phyloP scores from a whole-genome alignment of 495 filamentous ascomycete genomes.

The Aspergillus baeticus region DNA sequence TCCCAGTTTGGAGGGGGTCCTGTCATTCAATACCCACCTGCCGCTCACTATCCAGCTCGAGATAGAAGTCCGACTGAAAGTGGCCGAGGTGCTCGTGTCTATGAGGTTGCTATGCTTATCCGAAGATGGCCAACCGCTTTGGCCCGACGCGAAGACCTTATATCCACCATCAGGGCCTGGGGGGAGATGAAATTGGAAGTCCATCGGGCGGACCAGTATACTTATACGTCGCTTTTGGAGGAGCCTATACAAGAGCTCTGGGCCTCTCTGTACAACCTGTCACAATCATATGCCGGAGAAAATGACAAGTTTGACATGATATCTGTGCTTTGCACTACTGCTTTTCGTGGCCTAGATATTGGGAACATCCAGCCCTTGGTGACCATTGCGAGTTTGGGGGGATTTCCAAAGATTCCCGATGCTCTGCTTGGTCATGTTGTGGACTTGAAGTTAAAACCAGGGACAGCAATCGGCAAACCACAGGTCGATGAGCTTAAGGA shows the following conservation, averaged over 20 bases:
- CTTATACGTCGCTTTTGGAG: constrained; percentile 6
- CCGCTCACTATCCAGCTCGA: constrained; percentile 21
- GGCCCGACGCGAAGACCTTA: not conserved
- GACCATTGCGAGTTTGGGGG: constrained; percentile 13
- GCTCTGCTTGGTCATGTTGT: not conserved
- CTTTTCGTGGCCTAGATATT: constrained; percentile 11
- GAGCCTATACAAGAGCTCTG: constrained; percentile 13
- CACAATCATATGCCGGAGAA: constrained; percentile 7
- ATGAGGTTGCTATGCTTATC: constrained; percentile 16
- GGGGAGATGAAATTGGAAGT: not conserved
- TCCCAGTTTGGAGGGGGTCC: constrained; percentile 47
- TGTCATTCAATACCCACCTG: constrained; percentile 30
- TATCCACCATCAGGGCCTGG: constrained; percentile 6
- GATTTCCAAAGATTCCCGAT: constrained; percentile 1
- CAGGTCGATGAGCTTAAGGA: not conserved
- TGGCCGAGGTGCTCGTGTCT: constrained; percentile 15
- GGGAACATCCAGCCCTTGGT: constrained; percentile 5
- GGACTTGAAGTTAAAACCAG: not conserved
- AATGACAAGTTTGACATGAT: constrained; percentile 14
- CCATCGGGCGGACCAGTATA: not conserved
- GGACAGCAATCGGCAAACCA: not conserved
- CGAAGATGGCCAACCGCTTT: constrained; percentile 13
- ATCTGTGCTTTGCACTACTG: constrained; percentile 13
- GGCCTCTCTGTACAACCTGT: constrained; percentile 16
- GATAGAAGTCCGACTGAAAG: constrained; percentile 7